phyloP scores from a whole-genome alignment of 2,329 filamentous ascomycete genomes.

The Sclerotinia nivalis region DNA sequence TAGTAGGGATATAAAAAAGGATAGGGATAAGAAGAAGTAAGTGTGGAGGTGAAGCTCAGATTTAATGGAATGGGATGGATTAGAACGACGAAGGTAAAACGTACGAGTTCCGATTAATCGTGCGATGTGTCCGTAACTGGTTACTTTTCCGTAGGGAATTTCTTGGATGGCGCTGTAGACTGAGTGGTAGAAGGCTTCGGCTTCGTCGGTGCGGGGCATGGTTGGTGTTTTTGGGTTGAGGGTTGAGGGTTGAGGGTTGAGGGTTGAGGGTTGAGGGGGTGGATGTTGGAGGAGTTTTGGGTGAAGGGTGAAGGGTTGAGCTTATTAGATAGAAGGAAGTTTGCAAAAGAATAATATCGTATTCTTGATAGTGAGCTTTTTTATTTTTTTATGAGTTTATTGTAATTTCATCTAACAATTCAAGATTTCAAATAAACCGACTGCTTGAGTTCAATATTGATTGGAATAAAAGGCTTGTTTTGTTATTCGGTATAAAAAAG shows the following conservation, averaged over 20 bases:
- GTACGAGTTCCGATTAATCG: slow-evolving; percentile 70
- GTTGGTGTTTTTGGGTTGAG: slow-evolving; percentile 17
- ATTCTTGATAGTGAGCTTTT: background rate
- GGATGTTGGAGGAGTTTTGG: background rate
- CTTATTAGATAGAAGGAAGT: background rate
- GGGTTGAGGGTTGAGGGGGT: background rate
- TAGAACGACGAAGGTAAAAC: slow-evolving; percentile 37
- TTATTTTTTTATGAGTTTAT: background rate
- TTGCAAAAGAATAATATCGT: too few relatives aligned
- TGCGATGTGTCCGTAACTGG: slow-evolving; percentile 83
- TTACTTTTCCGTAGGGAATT: slow-evolving; percentile 80
- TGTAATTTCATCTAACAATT: background rate
- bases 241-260: background rate
- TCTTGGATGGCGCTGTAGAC: slow-evolving; percentile 86
- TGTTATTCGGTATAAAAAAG: too few relatives aligned
- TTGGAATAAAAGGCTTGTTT: too few relatives aligned
- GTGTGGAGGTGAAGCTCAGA: background rate
- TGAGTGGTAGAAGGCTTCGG: slow-evolving; percentile 69
- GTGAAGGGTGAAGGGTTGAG: background rate
- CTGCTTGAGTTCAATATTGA: too few relatives aligned
- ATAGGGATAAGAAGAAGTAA: too few relatives aligned
- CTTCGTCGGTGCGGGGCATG: slow-evolving; percentile 73
- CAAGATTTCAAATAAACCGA: too few relatives aligned
- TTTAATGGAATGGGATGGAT: slow-evolving; percentile 52
- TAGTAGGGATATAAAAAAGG: too few relatives aligned